Evolutionary conservation across 2,329 filamentous ascomycete species (phyloP), one percentile per base, ranked within the genome.

Genomic region (Grosmannia huntii): DNA sequence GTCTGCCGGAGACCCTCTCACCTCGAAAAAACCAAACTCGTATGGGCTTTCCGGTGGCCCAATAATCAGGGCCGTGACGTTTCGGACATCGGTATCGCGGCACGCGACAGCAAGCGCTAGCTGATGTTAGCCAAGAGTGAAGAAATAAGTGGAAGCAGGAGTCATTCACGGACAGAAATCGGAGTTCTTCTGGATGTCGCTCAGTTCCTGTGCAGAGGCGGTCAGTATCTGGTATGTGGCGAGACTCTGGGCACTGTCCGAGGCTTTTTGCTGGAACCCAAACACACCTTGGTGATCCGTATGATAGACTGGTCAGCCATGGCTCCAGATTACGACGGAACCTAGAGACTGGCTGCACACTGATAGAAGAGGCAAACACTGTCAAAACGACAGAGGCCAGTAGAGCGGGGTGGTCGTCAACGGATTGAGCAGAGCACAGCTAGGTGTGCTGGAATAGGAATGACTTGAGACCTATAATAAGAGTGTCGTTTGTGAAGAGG

Each of bases 1-100:
- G 68, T 38, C 36, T 2, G 12, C 14, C 14, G 12, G 36, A 38
- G 36, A 16, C 16, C 36, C 14, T 38, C 77, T 60, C 70, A 94
- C 90, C 79, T 97, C 90, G 68, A 95, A 97, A 73, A 96, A 96
- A 3, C 94, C 94, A 68, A 95, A 96, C 71, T 96, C 91, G 71
- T 99, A 99, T 0, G 92, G 91, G 0, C 91, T 95, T 65, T 94
- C 91, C 63, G 92, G 90, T 27, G 94, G 92, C 0, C 94, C 94
- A 64, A 97, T 83, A 66, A 97, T 92, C 62, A 97, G 72, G 54
- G 91, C 90, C 68, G 84, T 87, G 55, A 97, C 86, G 68, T 89
- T 87, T 58, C 91, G 87, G 61, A 97, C 89, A 70, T 99, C 90
- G 64, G 84, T 80, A 71, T 97, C 94, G 56, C 87, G 81, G 68